Conservation (phyloP, 2,329 filamentous ascomycete genomes). For the Incumbomyces lentus region DNA sequence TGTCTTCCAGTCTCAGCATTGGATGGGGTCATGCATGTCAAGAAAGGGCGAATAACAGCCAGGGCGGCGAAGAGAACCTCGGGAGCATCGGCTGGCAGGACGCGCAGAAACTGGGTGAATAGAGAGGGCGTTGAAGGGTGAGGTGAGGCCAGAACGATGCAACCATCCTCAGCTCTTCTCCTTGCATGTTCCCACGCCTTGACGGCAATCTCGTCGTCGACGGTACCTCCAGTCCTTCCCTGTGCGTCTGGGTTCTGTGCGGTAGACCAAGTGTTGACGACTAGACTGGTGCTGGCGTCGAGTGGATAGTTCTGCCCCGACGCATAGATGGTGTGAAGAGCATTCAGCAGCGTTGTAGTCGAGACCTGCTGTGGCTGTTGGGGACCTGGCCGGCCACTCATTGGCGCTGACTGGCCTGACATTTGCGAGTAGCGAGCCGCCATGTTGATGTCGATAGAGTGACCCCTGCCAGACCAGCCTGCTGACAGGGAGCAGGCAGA, state of each 20-base stretch:
- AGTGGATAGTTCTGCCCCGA: slow-evolving; percentile 72
- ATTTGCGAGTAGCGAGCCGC: slow-evolving; percentile 53
- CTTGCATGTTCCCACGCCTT: slow-evolving; percentile 95
- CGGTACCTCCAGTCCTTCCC: slow-evolving; percentile 61
- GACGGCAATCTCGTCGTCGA: slow-evolving; percentile 67
- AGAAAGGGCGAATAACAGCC: slow-evolving; percentile 72
- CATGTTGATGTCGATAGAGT: slow-evolving; percentile 30
- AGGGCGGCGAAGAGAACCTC: slow-evolving; percentile 66
- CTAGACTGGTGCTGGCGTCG: slow-evolving; percentile 80
- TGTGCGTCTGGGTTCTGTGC: slow-evolving; percentile 60
- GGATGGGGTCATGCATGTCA: slow-evolving; percentile 74
- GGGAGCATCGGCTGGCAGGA: slow-evolving; percentile 71
- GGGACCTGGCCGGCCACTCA: slow-evolving; percentile 47
- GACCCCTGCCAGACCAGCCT: slow-evolving; percentile 13
- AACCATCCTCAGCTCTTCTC: slow-evolving; percentile 87
- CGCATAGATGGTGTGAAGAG: slow-evolving; percentile 79
- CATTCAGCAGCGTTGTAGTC: slow-evolving; percentile 84
- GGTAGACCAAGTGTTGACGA: slow-evolving; percentile 92
- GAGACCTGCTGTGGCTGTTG: slow-evolving; percentile 72
- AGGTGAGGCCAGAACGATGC: slow-evolving; percentile 77
- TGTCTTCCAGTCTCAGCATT: slow-evolving; percentile 79
- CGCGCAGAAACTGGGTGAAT: slow-evolving; percentile 67
- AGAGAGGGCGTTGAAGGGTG: slow-evolving; percentile 82
- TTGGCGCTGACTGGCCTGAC: slow-evolving; percentile 50
- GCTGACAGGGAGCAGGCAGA: slow-evolving; percentile 12